Percentiles rank a stretch among this genome's conserved stretches.
Conservation (phyloP, 129 eudicot genomes). For the Mikania micrantha region DNA sequence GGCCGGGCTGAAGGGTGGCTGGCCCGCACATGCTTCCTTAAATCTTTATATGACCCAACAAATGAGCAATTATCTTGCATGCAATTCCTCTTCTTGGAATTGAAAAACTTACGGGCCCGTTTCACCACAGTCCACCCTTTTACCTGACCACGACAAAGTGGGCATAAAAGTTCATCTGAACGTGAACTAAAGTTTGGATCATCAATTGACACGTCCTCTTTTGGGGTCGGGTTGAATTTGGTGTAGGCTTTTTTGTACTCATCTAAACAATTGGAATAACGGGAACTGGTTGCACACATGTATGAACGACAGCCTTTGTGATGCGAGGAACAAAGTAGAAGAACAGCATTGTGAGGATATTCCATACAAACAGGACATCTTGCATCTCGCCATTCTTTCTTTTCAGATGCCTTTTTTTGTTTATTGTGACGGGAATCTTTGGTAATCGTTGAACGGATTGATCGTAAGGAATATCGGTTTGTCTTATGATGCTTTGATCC, state of each 20-base stretch:
- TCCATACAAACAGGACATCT: conserved; percentile 49
- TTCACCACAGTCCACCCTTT: conserved; percentile 66
- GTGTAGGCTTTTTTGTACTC: conserved; percentile 59
- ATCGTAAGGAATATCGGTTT: conserved; percentile 24
- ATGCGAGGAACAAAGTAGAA: conserved; percentile 41
- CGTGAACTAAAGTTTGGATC: conserved; percentile 15
- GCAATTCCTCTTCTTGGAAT: conserved; percentile 44
- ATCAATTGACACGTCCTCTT: conserved; percentile 12
- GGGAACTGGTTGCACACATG: conserved; percentile 48
- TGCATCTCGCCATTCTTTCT: conserved; percentile 48
- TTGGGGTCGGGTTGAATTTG: conserved; percentile 23
- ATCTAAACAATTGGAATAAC: conserved; percentile 50
- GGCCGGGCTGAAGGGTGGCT: conserved; percentile 52
- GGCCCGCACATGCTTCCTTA: conserved; percentile 44
- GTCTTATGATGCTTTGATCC: conserved; percentile 23
- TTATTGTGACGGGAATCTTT: conserved; percentile 30
- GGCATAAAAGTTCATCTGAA: conserved; percentile 41
- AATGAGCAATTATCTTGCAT: conserved; percentile 51
- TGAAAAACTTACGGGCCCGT: conserved; percentile 47
- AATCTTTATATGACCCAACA: conserved; percentile 39
- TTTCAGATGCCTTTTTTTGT: conserved; percentile 29
- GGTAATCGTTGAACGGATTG: conserved; percentile 29
- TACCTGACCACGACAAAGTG: conserved; percentile 61
- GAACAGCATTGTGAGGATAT: conserved; percentile 55
- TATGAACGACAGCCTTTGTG: conserved; percentile 51